Evolutionary conservation across 202 grass and related monocot species (phyloP).

Genomic region (Musa balbisiana): DNA sequence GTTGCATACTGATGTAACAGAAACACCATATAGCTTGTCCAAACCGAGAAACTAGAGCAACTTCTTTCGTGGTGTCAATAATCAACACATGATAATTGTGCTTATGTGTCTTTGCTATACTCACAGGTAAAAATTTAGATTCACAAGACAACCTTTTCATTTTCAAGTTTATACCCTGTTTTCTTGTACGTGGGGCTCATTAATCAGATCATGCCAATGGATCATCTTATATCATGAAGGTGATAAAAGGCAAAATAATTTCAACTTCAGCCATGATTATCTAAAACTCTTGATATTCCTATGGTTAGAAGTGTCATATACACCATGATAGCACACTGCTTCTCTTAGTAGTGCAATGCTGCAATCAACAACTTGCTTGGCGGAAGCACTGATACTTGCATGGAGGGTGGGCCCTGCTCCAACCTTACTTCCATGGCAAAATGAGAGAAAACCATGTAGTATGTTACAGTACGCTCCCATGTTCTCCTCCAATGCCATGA

Average conservation of each 20-base stretch:
- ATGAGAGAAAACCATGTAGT: conserved; percentile 77
- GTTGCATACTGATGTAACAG: not conserved
- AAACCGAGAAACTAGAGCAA: not conserved
- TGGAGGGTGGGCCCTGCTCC: conserved; percentile 73
- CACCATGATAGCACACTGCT: conserved; percentile 61
- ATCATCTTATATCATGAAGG: not conserved
- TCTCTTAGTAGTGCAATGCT: conserved; percentile 75
- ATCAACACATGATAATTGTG: not conserved
- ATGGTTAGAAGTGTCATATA: conserved; percentile 9
- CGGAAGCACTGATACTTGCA: conserved; percentile 47
- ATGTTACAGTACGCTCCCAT: conserved; percentile 71
- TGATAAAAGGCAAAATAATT: not conserved
- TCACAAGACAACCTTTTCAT: not conserved
- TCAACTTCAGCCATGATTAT: not conserved
- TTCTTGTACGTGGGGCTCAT: too few relatives aligned
- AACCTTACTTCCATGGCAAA: conserved; percentile 63
- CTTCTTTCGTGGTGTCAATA: not conserved
- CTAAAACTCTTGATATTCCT: not conserved
- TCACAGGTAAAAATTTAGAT: not conserved
- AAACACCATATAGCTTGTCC: not conserved
- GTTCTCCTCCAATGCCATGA: too few relatives aligned
- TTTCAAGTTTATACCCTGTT: not conserved
- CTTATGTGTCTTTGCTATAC: not conserved
- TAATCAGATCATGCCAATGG: too few relatives aligned
- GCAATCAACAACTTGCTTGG: conserved; percentile 57